Evolutionary conservation across 2,329 filamentous ascomycete genomes (phyloP).

Genomic region (Penicillium sp.): DNA sequence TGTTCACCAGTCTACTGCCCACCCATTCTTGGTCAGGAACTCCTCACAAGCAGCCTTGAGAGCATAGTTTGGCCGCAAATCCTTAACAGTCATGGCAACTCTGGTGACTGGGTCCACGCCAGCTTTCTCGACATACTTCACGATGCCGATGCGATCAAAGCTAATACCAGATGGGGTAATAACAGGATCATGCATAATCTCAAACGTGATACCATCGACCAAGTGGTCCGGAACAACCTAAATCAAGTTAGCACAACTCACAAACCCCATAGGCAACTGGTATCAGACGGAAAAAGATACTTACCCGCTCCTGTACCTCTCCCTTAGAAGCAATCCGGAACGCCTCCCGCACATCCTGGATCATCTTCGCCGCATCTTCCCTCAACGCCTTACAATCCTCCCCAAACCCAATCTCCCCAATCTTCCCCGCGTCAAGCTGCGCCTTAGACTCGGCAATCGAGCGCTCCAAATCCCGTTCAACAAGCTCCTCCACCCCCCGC

Average conservation of each 20-base stretch:
- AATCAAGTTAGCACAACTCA: slow-evolving; percentile 7
- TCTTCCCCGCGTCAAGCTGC: slow-evolving; percentile 38
- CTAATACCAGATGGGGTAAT: slow-evolving; percentile 75
- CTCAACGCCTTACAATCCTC: slow-evolving; percentile 63
- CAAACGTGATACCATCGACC: slow-evolving; percentile 51
- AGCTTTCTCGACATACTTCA: slow-evolving; percentile 77
- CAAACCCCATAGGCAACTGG: too few species aligned
- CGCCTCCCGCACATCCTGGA: slow-evolving; percentile 46
- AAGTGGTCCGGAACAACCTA: slow-evolving; percentile 51
- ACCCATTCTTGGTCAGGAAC: slow-evolving; percentile 82
- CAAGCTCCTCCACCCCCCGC: slow-evolving; percentile 40
- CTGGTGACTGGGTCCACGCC: slow-evolving; percentile 81
- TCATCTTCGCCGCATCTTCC: slow-evolving; percentile 49
- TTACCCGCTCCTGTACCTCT: slow-evolving; percentile 45
- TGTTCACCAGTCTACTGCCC: slow-evolving; percentile 82
- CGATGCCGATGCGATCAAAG: slow-evolving; percentile 82
- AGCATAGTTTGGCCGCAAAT: slow-evolving; percentile 78
- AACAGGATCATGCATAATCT: slow-evolving; percentile 54
- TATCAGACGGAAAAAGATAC: slow-evolving; percentile 9
- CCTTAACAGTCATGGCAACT: slow-evolving; percentile 65
- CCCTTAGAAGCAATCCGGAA: slow-evolving; percentile 44
- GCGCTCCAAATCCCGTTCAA: slow-evolving; percentile 40
- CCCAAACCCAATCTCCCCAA: slow-evolving; percentile 65
- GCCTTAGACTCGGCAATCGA: slow-evolving; percentile 38
- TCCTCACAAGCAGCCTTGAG: slow-evolving; percentile 81